Percentiles rank a stretch among this genome's conserved stretches.
Conservation (phyloP, 257 asterid genomes). For the Verbena officinalis region DNA sequence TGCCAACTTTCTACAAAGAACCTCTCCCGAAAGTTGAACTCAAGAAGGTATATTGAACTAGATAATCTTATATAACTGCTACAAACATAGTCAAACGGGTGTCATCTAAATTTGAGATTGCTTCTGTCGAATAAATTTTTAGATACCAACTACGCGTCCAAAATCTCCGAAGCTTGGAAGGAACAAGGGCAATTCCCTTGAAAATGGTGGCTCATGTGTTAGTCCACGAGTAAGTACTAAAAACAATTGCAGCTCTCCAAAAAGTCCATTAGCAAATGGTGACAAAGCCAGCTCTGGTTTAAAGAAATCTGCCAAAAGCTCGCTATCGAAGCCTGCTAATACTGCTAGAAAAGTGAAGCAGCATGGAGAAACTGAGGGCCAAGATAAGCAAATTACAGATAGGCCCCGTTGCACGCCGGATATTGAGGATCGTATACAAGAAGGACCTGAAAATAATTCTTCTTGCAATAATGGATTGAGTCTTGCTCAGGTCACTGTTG, state of each 20-base stretch:
- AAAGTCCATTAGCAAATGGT: constrained; percentile 31
- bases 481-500: constrained; percentile 43
- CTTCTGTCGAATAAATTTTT: neutral
- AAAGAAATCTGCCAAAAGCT: constrained; percentile 40
- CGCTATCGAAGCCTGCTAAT: constrained; percentile 43
- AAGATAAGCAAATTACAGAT: constrained; percentile 23
- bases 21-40: constrained; percentile 81
- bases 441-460: constrained; percentile 23
- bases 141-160: constrained; percentile 85
- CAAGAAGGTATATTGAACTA: constrained; percentile 52
- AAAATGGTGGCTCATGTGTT: constrained; percentile 41
- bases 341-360: constrained; percentile 38
- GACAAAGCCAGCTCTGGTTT: constrained; percentile 31
- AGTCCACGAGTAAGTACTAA: constrained; percentile 44
- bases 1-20: constrained; percentile 91
- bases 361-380: neutral
- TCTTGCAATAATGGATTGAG: constrained; percentile 23
- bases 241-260: constrained; percentile 44
- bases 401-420: constrained; percentile 33
- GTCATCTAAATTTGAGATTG: neutral
- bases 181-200: constrained; percentile 48
- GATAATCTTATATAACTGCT: neutral
- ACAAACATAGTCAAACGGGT: neutral
- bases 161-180: constrained; percentile 88
- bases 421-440: constrained; percentile 26